These are phyloP conservation scores for Penicillium cataractarum DNA, from an alignment of 495 filamentous ascomycete species.

Conservation along the genomic window DNA sequence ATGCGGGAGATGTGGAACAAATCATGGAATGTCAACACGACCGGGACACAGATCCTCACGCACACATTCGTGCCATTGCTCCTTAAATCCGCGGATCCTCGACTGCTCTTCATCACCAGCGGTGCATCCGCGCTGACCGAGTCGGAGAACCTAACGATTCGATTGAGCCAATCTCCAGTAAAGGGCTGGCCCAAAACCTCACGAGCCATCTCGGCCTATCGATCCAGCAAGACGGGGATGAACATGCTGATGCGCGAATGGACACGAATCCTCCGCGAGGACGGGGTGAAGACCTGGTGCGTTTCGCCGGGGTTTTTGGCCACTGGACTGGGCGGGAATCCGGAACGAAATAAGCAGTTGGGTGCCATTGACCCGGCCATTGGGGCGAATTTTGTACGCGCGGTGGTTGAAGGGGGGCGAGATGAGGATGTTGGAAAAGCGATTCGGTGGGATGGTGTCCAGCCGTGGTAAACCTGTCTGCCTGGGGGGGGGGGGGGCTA, in stretches of 20 bases:
- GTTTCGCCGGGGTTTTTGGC: slow-evolving; percentile 53
- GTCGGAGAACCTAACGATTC: not conserved
- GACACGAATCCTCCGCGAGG: slow-evolving; percentile 40
- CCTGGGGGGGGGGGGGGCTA: too few relatives aligned
- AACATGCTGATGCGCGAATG: slow-evolving; percentile 71
- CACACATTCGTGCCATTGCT: slow-evolving; percentile 29
- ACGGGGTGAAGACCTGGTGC: slow-evolving; percentile 61
- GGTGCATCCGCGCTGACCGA: not conserved
- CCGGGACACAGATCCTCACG: slow-evolving; percentile 54
- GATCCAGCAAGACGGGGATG: slow-evolving; percentile 59
- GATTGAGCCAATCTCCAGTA: not conserved
- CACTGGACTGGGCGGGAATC: slow-evolving; percentile 20
- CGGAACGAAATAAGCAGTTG: slow-evolving; percentile 19
- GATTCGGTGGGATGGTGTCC: slow-evolving; percentile 29
- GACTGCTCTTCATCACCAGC: not conserved
- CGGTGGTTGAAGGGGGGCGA: slow-evolving; percentile 36
- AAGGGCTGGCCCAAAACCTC: not conserved
- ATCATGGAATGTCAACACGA: slow-evolving; percentile 60
- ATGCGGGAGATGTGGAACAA: slow-evolving; percentile 51
- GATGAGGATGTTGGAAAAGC: slow-evolving; percentile 1
- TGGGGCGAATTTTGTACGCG: not conserved
- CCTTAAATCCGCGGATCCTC: not conserved
- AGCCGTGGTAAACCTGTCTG: slow-evolving; percentile 42
- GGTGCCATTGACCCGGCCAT: not conserved
- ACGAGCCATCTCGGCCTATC: slow-evolving; percentile 42